Conservation (phyloP, 805 yeast genomes). For the Ogataea dorogensis region DNA sequence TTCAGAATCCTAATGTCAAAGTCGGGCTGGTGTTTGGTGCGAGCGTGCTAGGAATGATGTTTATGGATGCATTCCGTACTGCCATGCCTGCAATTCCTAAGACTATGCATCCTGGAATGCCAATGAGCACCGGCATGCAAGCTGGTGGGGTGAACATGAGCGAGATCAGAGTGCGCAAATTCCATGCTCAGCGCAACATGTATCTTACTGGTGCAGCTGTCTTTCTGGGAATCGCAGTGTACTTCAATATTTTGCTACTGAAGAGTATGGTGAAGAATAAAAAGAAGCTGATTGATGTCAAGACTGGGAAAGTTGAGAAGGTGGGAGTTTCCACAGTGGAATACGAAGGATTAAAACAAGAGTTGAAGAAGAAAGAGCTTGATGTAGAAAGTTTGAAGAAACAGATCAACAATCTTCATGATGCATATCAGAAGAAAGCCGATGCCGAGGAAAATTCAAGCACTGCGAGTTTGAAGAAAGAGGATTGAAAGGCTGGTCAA, state of each 20-base stretch:
- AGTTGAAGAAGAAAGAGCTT: conserved; percentile 17
- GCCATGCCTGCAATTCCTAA: conserved; percentile 23
- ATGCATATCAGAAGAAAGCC: conserved; percentile 40
- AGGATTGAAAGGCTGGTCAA: conserved; percentile 5
- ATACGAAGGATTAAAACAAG: conserved; percentile 21
- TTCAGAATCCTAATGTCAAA: conserved; percentile 37
- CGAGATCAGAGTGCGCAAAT: conserved; percentile 44
- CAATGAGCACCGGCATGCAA: conserved; percentile 4
- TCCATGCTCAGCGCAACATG: conserved; percentile 56
- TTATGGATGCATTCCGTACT: conserved; percentile 42
- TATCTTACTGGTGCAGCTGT: conserved; percentile 55
- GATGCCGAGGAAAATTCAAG: conserved; percentile 10
- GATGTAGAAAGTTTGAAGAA: conserved; percentile 38
- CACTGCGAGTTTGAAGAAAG: conserved; percentile 3
- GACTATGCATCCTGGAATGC: conserved; percentile 6
- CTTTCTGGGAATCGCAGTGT: conserved; percentile 45
- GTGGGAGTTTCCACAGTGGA: conserved; percentile 36
- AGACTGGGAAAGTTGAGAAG: conserved; percentile 33
- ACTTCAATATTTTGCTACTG: conserved; percentile 43
- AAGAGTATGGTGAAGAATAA: conserved; percentile 43
- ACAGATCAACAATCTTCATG: conserved; percentile 43
- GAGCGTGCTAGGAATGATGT: conserved; percentile 42
- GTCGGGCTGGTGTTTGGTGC: conserved; percentile 43
- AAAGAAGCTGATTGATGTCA: conserved; percentile 21
- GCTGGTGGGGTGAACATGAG: conserved; percentile 19